A percentile compares a stretch with the other conserved stretches of the same genome.
These are phyloP conservation scores for Podaxis carcinomalis DNA, from an alignment of 768 basidiomycete genomes.

Conservation along the genomic window DNA sequence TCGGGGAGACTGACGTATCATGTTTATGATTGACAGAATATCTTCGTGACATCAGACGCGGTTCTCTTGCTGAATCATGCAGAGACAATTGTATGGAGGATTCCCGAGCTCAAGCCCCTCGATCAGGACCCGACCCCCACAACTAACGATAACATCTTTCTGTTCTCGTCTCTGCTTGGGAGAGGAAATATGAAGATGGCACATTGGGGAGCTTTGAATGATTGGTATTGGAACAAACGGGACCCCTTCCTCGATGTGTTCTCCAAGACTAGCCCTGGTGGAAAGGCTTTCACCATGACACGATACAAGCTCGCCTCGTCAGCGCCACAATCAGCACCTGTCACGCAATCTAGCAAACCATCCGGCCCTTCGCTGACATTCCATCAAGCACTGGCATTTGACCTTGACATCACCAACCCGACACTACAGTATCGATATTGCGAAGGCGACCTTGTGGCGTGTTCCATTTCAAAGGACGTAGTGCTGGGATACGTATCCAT, in stretches of 20 bases:
- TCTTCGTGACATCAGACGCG: not conserved
- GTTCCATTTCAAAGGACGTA: not conserved
- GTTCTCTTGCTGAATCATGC: not conserved
- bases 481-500: not conserved
- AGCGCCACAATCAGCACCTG: not conserved
- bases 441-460: not conserved
- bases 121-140: not conserved
- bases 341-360: not conserved
- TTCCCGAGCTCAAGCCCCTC: conserved; percentile 2
- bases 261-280: not conserved
- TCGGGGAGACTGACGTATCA: not conserved
- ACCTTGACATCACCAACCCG: not conserved
- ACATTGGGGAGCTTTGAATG: not conserved
- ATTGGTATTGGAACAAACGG: conserved; percentile 5
- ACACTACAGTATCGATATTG: not conserved
- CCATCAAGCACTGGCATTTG: not conserved
- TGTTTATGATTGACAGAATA: not conserved
- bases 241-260: not conserved
- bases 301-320: not conserved
- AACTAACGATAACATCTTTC: not conserved
- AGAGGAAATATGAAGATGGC: not conserved
- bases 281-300: not conserved
- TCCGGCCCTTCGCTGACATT: not conserved
- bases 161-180: not conserved
- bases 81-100: conserved; percentile 5